These are phyloP conservation scores for Coprinellus micaceus DNA, from an alignment of 768 basidiomycete genomes.

Conservation along the genomic window DNA sequence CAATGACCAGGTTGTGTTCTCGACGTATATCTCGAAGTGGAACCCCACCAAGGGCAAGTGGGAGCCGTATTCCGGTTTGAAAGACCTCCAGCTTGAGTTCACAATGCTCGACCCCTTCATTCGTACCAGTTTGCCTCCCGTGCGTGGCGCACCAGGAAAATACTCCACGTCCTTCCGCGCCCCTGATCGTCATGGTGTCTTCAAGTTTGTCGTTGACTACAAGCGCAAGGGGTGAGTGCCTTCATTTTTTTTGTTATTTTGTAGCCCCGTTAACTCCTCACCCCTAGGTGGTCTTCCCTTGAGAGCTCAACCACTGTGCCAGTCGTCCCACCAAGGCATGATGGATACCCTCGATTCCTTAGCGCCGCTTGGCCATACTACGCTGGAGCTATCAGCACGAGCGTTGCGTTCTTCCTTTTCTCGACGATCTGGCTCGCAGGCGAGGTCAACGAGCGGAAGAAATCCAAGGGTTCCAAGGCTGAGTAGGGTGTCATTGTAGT, in stretches of 20 bases:
- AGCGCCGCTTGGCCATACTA: slow-evolving; percentile 97
- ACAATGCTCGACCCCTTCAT: slow-evolving; percentile 99
- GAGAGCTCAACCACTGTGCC: slow-evolving; percentile 72
- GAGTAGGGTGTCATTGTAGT: slow-evolving; percentile 28
- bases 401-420: slow-evolving; percentile 81
- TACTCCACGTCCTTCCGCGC: slow-evolving; percentile 85
- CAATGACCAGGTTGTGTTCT: slow-evolving; percentile 83
- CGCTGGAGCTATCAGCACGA: slow-evolving; percentile 83
- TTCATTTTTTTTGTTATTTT: slow-evolving; percentile 1
- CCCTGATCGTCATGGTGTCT: slow-evolving; percentile 96
- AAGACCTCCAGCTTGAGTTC: slow-evolving; percentile 90
- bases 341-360: slow-evolving; percentile 93
- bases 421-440: slow-evolving; percentile 84
- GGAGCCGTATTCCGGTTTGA: slow-evolving; percentile 66
- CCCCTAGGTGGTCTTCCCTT: slow-evolving; percentile 66
- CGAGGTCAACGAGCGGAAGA: slow-evolving; percentile 64
- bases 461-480: slow-evolving; percentile 40
- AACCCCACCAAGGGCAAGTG: slow-evolving; percentile 54
- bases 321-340: slow-evolving; percentile 90
- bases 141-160: slow-evolving; percentile 52
- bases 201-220: slow-evolving; percentile 92
- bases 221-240: slow-evolving; percentile 77
- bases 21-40: slow-evolving; percentile 67
- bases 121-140: slow-evolving; percentile 69
- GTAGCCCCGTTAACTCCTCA: not conserved